Conservation (phyloP, 495 filamentous ascomycete genomes). For the Penicillium macrosclerotiorum region DNA sequence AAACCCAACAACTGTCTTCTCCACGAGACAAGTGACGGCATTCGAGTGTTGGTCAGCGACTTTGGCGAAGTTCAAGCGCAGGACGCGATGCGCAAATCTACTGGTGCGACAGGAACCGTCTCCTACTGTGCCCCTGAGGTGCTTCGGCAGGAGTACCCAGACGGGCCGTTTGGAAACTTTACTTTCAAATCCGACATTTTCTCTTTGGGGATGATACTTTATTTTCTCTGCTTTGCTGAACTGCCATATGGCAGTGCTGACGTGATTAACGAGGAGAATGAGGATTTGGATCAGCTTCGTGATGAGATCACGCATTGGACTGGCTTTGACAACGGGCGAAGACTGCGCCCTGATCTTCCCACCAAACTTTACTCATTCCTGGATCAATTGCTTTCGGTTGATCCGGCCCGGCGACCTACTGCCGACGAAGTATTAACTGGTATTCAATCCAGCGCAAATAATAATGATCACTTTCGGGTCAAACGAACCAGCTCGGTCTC, state of each 20-base stretch:
- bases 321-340: slow-evolving; percentile 75
- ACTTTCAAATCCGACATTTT: slow-evolving; percentile 96
- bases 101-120: slow-evolving; percentile 91
- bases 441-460: slow-evolving; percentile 72
- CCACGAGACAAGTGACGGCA: slow-evolving; percentile 64
- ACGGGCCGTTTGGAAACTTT: slow-evolving; percentile 82
- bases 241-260: slow-evolving; percentile 86
- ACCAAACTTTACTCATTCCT: slow-evolving; percentile 82
- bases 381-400: slow-evolving; percentile 72
- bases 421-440: slow-evolving; percentile 83
- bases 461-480: slow-evolving; percentile 53
- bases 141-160: slow-evolving; percentile 61
- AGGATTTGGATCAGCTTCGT: slow-evolving; percentile 86
- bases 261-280: slow-evolving; percentile 77
- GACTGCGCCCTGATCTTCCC: slow-evolving; percentile 77
- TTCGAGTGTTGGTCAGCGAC: slow-evolving; percentile 87
- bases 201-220: slow-evolving; percentile 95
- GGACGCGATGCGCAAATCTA: slow-evolving; percentile 75
- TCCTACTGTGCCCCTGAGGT: slow-evolving; percentile 98
- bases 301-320: slow-evolving; percentile 84
- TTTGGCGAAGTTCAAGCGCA: slow-evolving; percentile 93
- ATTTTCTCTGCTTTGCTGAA: slow-evolving; percentile 92
- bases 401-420: slow-evolving; percentile 74
- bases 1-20: slow-evolving; percentile 97
- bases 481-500: slow-evolving; percentile 43